phyloP scores from a whole-genome alignment of 106 monocot species.

The Phalaenopsis equestris region DNA sequence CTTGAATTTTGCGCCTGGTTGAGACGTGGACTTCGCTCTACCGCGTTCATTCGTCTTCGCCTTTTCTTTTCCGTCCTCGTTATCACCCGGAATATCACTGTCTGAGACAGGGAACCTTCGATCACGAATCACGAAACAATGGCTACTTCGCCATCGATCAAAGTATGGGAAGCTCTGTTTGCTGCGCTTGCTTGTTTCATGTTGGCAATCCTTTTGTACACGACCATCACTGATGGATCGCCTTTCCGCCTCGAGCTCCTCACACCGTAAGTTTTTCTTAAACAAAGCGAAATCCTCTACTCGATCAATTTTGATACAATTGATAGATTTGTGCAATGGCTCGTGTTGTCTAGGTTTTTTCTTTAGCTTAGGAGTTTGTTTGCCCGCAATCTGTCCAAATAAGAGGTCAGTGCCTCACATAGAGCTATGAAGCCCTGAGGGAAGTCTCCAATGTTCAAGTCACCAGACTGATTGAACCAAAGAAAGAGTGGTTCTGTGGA shows the following conservation, averaged over 20 bases:
- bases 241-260: constrained; percentile 76
- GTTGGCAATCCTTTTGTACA: constrained; percentile 62
- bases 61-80: background rate
- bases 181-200: constrained; percentile 48
- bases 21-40: background rate
- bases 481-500: too few relatives aligned
- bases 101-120: background rate
- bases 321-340: background rate
- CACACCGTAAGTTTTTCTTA: constrained; percentile 52
- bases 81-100: background rate
- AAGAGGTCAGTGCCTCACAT: too few relatives aligned
- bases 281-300: background rate
- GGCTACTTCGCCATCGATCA: constrained; percentile 20
- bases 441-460: too few relatives aligned
- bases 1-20: too few relatives aligned
- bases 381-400: too few relatives aligned
- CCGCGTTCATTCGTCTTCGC: background rate
- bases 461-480: too few relatives aligned
- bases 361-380: too few relatives aligned
- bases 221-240: constrained; percentile 62
- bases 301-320: background rate
- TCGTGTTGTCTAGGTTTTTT: too few relatives aligned
- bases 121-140: constrained; percentile 10
- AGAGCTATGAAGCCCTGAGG: too few relatives aligned
- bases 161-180: constrained; percentile 37